These are phyloP conservation scores for Sedum album DNA, from an alignment of 164 flowering plant genomes.

Conservation along the genomic window DNA sequence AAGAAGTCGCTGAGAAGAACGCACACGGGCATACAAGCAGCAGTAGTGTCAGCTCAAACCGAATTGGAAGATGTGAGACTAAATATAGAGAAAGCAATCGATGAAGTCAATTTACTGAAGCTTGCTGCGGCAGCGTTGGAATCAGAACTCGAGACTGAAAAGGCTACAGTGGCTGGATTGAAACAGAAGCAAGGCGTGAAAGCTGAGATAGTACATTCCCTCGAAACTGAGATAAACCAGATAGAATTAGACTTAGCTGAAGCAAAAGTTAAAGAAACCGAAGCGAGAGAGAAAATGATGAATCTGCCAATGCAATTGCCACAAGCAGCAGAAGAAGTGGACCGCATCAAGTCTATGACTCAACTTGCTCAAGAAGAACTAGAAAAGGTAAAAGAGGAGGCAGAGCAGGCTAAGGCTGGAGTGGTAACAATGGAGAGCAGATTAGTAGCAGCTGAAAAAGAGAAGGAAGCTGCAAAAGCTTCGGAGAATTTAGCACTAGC, in stretches of 20 bases:
- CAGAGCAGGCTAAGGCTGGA: constrained; percentile 69
- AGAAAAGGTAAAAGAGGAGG: constrained; percentile 62
- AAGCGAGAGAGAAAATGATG: constrained; percentile 62
- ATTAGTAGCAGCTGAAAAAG: constrained; percentile 68
- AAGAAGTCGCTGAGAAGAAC: constrained; percentile 27
- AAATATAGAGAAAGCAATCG: constrained; percentile 62
- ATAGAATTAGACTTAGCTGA: constrained; percentile 45
- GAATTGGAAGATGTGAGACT: constrained; percentile 78
- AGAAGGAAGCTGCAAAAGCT: constrained; percentile 87
- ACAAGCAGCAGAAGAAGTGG: constrained; percentile 66
- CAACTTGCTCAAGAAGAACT: constrained; percentile 55
- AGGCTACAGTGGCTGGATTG: constrained; percentile 46
- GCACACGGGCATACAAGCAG: constrained; percentile 40
- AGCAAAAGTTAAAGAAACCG: constrained; percentile 63
- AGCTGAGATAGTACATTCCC: constrained; percentile 64
- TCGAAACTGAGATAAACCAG: constrained; percentile 67
- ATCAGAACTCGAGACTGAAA: constrained; percentile 65
- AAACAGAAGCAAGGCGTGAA: constrained; percentile 92
- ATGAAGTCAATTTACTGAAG: constrained; percentile 57
- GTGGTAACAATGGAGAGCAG: constrained; percentile 63
- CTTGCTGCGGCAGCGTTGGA: constrained; percentile 60
- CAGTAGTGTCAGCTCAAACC: constrained; percentile 47
- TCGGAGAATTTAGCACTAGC: constrained; percentile 81
- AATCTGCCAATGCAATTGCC: constrained; percentile 76
- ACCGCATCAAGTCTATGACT: constrained; percentile 48